Conservation (phyloP, 2,329 filamentous ascomycete genomes). For the Catunica adiposa region DNA sequence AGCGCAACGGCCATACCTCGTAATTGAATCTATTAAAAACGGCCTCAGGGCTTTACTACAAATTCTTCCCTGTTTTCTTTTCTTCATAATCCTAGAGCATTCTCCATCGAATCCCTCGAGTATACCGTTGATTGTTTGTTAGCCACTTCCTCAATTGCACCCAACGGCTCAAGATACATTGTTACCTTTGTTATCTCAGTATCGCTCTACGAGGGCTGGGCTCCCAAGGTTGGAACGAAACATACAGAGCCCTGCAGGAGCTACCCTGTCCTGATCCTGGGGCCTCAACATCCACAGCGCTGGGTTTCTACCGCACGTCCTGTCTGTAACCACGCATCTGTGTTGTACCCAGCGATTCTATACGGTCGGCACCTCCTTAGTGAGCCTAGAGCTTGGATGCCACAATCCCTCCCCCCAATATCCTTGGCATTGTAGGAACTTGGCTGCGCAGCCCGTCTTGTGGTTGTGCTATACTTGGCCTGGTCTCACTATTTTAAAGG, state of each 20-base stretch:
- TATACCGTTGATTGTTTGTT: too few relatives aligned
- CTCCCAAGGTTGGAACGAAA: neutral
- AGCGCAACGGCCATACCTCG: too few relatives aligned
- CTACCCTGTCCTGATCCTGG: neutral
- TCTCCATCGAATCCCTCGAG: too few relatives aligned
- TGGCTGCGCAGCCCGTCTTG: neutral
- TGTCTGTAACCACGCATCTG: neutral
- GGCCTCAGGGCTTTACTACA: too few relatives aligned
- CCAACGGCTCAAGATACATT: neutral
- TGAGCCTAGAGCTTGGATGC: neutral
- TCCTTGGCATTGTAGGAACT: slow-evolving; percentile 1
- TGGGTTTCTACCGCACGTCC: neutral
- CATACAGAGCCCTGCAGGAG: slow-evolving; percentile 5
- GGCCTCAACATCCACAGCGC: neutral
- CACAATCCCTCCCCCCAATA: neutral
- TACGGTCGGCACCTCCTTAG: neutral
- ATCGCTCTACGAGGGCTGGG: neutral
- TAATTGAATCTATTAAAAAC: too few relatives aligned
- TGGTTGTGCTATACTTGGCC: neutral
- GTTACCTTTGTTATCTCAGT: neutral
- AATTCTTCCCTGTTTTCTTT: too few relatives aligned
- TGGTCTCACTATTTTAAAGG: slow-evolving; percentile 6
- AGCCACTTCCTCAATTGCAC: too few relatives aligned
- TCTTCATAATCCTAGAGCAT: too few relatives aligned
- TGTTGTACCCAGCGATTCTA: neutral